phyloP scores from a whole-genome alignment of 306 rosid species.

The Canavalia ensiformis region DNA sequence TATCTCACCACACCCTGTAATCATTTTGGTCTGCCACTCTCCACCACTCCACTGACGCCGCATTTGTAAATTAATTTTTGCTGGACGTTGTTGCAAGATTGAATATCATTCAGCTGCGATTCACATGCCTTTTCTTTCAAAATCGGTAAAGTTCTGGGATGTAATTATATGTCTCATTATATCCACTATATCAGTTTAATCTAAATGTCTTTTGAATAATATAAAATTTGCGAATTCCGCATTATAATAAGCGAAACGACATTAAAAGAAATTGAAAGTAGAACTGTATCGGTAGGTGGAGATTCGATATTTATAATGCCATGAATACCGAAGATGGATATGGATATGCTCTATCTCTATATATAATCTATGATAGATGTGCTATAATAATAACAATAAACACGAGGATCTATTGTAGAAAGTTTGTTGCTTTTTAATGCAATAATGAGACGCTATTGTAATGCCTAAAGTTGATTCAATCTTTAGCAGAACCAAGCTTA shows the following conservation, averaged over 20 bases:
- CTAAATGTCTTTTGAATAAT: neutral
- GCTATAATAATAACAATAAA: conserved; percentile 45
- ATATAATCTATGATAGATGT: conserved; percentile 38
- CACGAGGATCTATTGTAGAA: conserved; percentile 48
- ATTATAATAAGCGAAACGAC: conserved; percentile 9
- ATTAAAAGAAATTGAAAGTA: neutral
- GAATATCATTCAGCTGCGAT: neutral
- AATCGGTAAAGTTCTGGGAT: neutral
- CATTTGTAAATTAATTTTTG: conserved; percentile 47
- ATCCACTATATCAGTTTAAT: neutral
- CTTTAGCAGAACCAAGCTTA: conserved; percentile 29
- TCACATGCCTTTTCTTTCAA: neutral
- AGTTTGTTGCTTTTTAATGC: conserved; percentile 61
- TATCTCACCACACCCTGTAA: conserved; percentile 44
- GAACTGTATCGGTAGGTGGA: conserved; percentile 41
- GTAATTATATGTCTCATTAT: conserved; percentile 21
- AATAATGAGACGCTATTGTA: conserved; percentile 57
- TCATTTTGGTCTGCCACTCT: conserved; percentile 65
- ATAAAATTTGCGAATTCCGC: neutral
- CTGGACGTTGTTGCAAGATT: neutral
- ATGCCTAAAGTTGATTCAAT: conserved; percentile 74
- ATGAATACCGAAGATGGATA: neutral
- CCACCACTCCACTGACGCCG: conserved; percentile 42
- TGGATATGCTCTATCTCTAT: conserved; percentile 31
- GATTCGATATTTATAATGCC: conserved; percentile 46